These are phyloP conservation scores for Mycena rebaudengoi DNA, from an alignment of 768 basidiomycete species.

Conservation along the genomic window DNA sequence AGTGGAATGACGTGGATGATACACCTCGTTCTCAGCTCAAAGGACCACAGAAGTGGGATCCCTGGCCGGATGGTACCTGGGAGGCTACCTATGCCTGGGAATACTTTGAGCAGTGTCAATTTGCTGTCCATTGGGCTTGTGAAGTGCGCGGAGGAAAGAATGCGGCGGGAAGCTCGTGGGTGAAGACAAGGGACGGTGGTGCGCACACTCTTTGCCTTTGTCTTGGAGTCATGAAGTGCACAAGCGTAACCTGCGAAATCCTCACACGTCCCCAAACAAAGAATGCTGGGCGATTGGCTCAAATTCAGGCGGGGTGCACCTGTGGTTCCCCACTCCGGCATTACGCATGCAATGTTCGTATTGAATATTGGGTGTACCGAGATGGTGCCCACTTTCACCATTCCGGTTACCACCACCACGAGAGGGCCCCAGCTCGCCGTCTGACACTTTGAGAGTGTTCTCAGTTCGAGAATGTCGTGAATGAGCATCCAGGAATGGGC, in stretches of 20 bases:
- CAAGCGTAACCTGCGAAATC: conserved; percentile 23
- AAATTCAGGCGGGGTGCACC: not conserved
- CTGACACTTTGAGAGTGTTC: not conserved
- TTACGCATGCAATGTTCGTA: not conserved
- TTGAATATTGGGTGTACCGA: conserved; percentile 11
- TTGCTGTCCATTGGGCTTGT: conserved; percentile 32
- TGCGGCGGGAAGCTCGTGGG: conserved; percentile 10
- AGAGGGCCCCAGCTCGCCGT: not conserved
- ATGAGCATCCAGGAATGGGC: conserved; percentile 14
- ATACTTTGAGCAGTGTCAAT: conserved; percentile 7
- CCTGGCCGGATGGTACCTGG: conserved; percentile 33
- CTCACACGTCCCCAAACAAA: conserved; percentile 27
- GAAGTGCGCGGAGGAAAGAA: conserved; percentile 22
- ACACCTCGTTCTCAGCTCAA: not conserved
- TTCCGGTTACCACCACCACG: conserved; percentile 11
- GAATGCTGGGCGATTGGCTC: not conserved
- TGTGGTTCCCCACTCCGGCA: conserved; percentile 1
- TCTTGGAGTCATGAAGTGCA: conserved; percentile 30
- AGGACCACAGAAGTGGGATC: conserved; percentile 22
- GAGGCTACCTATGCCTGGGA: conserved; percentile 17
- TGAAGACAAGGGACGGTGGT: conserved; percentile 14
- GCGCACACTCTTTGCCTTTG: conserved; percentile 23
- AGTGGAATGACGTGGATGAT: not conserved
- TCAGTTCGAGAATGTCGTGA: conserved; percentile 2
- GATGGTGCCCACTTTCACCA: conserved; percentile 12